phyloP scores from a whole-genome alignment of 2,329 filamentous ascomycete species.

The Cadophora sp. region DNA sequence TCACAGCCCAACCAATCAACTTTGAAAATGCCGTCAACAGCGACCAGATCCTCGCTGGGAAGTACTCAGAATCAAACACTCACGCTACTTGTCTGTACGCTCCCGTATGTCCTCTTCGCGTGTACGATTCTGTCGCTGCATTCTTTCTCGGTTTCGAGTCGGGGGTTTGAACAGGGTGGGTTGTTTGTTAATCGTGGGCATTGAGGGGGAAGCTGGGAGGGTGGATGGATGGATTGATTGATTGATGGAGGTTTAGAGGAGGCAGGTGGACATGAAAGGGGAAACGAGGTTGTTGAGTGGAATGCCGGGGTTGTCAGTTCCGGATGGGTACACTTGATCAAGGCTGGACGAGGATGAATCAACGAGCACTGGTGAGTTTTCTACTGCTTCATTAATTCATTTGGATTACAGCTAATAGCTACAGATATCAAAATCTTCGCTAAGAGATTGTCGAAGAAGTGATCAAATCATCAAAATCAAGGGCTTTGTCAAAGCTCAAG shows the following conservation, averaged over 20 bases:
- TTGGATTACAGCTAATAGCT: no score
- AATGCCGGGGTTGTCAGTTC: no score
- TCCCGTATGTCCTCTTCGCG: not conserved
- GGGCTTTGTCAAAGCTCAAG: no score
- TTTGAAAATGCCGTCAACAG: not conserved
- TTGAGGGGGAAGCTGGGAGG: not conserved
- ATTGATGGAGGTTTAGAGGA: no score
- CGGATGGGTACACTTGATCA: no score
- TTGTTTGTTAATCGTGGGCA: constrained; percentile 9
- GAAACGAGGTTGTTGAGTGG: no score
- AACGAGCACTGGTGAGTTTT: no score
- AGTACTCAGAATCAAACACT: not conserved
- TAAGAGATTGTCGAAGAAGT: no score
- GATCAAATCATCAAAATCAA: no score
- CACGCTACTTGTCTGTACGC: not conserved
- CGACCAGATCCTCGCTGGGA: not conserved
- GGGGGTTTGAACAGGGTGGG: constrained; percentile 6
- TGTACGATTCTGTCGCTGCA: constrained; percentile 13
- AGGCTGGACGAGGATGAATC: not conserved
- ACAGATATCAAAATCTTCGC: no score
- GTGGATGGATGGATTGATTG: not conserved
- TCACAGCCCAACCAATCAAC: not conserved
- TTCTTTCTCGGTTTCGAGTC: not conserved
- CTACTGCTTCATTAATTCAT: no score
- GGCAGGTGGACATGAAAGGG: no score